Base-by-base conservation (phyloP, 2,329 filamentous ascomycete species). In the Verticillium longisporum region DNA sequence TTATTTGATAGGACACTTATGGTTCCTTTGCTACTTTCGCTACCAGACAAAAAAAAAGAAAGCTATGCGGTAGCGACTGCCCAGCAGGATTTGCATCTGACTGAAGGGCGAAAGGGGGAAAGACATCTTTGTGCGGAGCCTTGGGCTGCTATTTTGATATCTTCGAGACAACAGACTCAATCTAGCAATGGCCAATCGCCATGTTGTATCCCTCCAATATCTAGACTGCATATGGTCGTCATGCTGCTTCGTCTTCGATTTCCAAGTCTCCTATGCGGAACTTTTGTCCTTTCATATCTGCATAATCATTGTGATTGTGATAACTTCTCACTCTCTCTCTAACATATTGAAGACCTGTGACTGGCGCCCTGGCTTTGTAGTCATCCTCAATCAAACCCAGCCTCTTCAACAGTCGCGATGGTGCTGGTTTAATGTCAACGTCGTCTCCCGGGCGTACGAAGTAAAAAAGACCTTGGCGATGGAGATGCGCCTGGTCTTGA, bases 311-410 rank as follows among this genome's bases (percentile, higher is more conserved):
- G 55, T 75, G 72, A 56, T 76, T 63, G 57, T 77, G 75, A 60
- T 77, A 77, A 55, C 75, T 68, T 68, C 72, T 77, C 1, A 78
- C 75, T 33, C 75, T 66, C 60, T 75, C 72, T 18, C 75, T 68
- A 37, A 78, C 75, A 66, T 77, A 77, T 63, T 77, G 70, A 32
- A 75, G 54, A 0, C 75, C 75, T 32, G 71, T 71, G 6, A 77
- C 72, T 5, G 72, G 70, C 50, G 64, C 64, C 1, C 61, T 68
- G 9, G 67, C 61, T 2, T 71, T 72, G 15, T 70, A 56, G 1
- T 62, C 58, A 59, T 70, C 61, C 14, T 56, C 56, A 13, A 70
- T 50, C 21, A 72, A 61, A 0, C 70, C 70, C 11, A 72, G 53
- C 37, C 70, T 66, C 61, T 62, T 65, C 3, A 73, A 61, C 34